These are phyloP conservation scores for Stenocarpella maydis DNA, from an alignment of 2,329 filamentous ascomycete genomes.

Conservation along the genomic window DNA sequence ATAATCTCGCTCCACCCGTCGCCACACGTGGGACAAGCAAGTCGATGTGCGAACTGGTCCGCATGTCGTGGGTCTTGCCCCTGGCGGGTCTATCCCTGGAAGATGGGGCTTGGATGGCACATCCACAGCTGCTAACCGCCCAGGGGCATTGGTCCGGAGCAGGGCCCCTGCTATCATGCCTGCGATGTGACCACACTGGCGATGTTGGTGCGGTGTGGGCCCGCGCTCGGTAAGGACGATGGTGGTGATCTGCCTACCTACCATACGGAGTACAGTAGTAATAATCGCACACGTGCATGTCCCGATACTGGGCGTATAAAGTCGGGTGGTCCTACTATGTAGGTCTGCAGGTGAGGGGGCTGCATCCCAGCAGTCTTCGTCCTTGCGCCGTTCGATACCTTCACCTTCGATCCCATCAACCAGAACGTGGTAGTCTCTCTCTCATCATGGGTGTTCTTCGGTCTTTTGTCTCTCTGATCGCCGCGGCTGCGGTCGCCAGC, in stretches of 20 bases:
- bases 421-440: background rate
- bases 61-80: background rate
- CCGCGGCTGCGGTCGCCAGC: constrained; percentile 1
- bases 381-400: background rate
- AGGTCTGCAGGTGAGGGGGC: background rate
- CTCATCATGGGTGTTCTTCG: constrained; percentile 22
- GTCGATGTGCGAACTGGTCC: constrained; percentile 13
- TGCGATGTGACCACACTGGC: constrained; percentile 15
- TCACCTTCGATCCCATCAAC: background rate
- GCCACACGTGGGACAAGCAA: constrained; percentile 22
- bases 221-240: background rate
- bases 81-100: background rate
- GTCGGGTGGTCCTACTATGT: background rate
- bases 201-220: background rate
- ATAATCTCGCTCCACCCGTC: constrained; percentile 16
- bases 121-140: constrained; percentile 7
- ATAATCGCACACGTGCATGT: constrained; percentile 15
- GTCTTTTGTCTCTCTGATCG: constrained; percentile 13
- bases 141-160: constrained; percentile 18
- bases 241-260: constrained; percentile 21
- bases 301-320: constrained; percentile 4
- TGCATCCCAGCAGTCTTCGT: constrained; percentile 2
- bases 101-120: background rate
- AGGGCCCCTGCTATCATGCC: background rate
- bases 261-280: too few species aligned